Evolutionary conservation across 169 alveolate species (phyloP), one percentile per base, ranked within the genome.

Genomic region (Amoebophrya sp.): DNA sequence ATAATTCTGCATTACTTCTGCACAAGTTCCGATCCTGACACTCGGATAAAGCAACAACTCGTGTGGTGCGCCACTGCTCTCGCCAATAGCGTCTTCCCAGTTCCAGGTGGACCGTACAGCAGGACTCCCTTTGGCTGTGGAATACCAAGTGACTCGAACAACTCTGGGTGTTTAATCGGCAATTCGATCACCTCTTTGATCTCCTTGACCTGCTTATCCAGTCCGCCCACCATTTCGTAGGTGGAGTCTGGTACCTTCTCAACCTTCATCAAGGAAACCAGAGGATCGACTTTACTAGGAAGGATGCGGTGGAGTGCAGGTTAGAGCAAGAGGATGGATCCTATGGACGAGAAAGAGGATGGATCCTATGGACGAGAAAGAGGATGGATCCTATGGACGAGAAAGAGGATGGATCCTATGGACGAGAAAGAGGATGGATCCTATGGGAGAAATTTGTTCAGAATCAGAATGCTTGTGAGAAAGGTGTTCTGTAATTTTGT

Each of bases 201-300:
- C 95, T 99, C 99, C 94, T 98, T 97, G 24, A 98, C 98, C 95
- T 99, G 99, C 93, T 98, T 97, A 92, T 98, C 99, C 41, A 99
- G 95, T 3, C 99, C 99, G 38, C 99, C 99, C 0, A 98, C 99
- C 99, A 98, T 98, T 94, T 97, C 99, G 93, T 98, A 98, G 38
- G 99, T 99, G 92, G 98, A 96, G 96, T 99, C 99, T 0, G 99
- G 99, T 1, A 98, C 99, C 96, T 99, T 98, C 96, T 99, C 99
- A 0, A 99, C 99, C 95, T 97, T 98, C 99, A 99, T 99, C 55
- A 99, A 95, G 54, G 99, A 97, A 41, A 99, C 99, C 90, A 98
- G 95, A 1, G 99, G 99, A 94, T 99, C 99, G 40, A 98, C 99
- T 94, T 98, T 98, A n/a, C 98, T 96, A 54, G 99, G 99, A 65